Conservation (phyloP, 176 grass and related monocot genomes). For the Dendrocalamus sinicus region DNA sequence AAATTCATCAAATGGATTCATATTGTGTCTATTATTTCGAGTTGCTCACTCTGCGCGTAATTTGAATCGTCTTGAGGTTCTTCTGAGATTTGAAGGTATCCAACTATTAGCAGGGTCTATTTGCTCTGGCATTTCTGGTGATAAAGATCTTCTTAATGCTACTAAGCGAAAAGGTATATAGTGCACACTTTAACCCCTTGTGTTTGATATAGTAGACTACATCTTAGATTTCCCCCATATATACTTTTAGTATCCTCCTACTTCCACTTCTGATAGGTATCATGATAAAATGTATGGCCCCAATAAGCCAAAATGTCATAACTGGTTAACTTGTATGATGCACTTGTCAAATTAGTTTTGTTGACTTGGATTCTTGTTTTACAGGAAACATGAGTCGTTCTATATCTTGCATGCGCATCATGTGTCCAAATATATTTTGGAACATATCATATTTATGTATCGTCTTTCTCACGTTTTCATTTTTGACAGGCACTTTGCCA, state of each 20-base stretch:
- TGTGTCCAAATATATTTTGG: not conserved
- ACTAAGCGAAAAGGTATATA: conserved; percentile 72
- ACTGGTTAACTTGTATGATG: not conserved
- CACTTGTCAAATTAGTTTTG: not conserved
- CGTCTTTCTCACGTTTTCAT: conserved; percentile 33
- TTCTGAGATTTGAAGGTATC: conserved; percentile 81
- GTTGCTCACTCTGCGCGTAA: conserved; percentile 75
- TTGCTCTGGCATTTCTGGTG: conserved; percentile 76
- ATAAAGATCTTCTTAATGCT: conserved; percentile 63
- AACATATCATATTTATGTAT: conserved; percentile 6
- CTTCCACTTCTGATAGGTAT: not conserved
- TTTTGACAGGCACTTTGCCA: conserved; percentile 59
- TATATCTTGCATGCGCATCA: not conserved
- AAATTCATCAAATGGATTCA: conserved; percentile 92
- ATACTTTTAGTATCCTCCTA: conserved; percentile 13
- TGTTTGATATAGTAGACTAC: conserved; percentile 15
- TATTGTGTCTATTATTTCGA: conserved; percentile 75
- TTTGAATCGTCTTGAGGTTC: conserved; percentile 78
- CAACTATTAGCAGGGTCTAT: conserved; percentile 84
- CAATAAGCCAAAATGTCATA: conserved; percentile 7
- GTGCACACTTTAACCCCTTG: not conserved
- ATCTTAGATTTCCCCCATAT: not conserved
- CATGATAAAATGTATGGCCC: conserved; percentile 16
- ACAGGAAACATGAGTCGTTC: not conserved
- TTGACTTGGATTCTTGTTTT: conserved; percentile 20